Evolutionary conservation across 2,329 filamentous ascomycete species (phyloP).

Genomic region (Diaporthe ilicicola): DNA sequence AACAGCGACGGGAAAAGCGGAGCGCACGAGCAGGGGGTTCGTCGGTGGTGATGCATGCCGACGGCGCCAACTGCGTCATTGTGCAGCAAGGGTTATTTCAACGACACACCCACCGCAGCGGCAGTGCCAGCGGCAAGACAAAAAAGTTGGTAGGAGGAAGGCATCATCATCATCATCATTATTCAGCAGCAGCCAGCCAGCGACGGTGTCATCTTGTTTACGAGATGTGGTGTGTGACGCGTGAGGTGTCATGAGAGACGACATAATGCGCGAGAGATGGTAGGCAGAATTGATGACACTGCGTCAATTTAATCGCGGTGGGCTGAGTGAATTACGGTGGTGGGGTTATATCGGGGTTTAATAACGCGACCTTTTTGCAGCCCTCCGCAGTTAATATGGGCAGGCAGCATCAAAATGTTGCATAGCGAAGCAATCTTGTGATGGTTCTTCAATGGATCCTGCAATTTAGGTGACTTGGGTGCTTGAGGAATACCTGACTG

Average conservation of each 20-base stretch:
- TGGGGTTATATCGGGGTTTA: slow-evolving; percentile 8
- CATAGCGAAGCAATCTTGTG: slow-evolving; percentile 4
- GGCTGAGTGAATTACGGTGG: neutral
- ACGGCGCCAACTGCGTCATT: slow-evolving; percentile 30
- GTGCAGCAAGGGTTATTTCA: slow-evolving; percentile 31
- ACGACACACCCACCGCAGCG: slow-evolving; percentile 32
- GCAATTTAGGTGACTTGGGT: neutral
- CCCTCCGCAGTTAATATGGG: neutral
- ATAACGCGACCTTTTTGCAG: slow-evolving; percentile 11
- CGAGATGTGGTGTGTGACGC: neutral
- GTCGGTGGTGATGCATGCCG: neutral
- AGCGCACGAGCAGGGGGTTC: neutral
- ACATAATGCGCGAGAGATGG: neutral
- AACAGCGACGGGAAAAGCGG: slow-evolving; percentile 6
- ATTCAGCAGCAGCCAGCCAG: no score
- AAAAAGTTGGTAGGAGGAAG: neutral
- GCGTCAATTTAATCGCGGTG: slow-evolving; percentile 3
- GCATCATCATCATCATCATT: no score
- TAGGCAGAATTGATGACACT: neutral
- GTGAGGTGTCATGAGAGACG: neutral
- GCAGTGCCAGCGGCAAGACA: neutral
- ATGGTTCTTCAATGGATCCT: neutral
- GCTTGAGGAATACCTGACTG: neutral
- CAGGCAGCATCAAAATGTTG: neutral
- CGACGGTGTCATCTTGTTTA: neutral